Evolutionary conservation across 306 rosid genomes (phyloP).

Genomic region (Prunus salicina): DNA sequence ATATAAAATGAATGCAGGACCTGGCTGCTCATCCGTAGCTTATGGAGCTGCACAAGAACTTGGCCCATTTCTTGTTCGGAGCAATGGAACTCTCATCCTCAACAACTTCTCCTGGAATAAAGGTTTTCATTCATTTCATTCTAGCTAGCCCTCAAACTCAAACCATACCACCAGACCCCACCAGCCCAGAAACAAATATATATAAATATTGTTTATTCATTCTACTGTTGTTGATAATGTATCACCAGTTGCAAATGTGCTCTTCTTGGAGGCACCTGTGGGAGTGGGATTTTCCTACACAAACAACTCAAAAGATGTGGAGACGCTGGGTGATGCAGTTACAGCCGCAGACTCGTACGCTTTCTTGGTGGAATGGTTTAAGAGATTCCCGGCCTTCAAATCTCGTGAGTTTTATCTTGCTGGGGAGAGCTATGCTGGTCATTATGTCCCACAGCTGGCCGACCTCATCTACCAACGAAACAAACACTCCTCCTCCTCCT

Average conservation of each 20-base stretch:
- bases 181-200: too few species aligned
- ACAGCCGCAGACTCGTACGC: slow-evolving; percentile 55
- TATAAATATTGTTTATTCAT: too few species aligned
- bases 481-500: slow-evolving; percentile 24
- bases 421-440: slow-evolving; percentile 79
- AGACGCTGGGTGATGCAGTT: slow-evolving; percentile 50
- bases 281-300: slow-evolving; percentile 78
- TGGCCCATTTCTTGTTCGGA: slow-evolving; percentile 61
- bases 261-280: slow-evolving; percentile 73
- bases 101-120: slow-evolving; percentile 61
- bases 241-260: slow-evolving; percentile 53
- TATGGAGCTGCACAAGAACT: slow-evolving; percentile 75
- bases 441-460: slow-evolving; percentile 77
- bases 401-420: slow-evolving; percentile 51
- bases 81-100: slow-evolving; percentile 26
- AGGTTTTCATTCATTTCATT: slow-evolving; percentile 26
- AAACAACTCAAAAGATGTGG: slow-evolving; percentile 45
- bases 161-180: too few species aligned
- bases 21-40: slow-evolving; percentile 69
- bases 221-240: neutral
- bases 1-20: slow-evolving; percentile 38
- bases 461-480: slow-evolving; percentile 55
- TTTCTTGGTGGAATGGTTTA: slow-evolving; percentile 60
- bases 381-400: slow-evolving; percentile 52
- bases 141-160: too few species aligned